Evolutionary conservation across 305 asterid species (phyloP).

Genomic region (Fraxinus sp.): DNA sequence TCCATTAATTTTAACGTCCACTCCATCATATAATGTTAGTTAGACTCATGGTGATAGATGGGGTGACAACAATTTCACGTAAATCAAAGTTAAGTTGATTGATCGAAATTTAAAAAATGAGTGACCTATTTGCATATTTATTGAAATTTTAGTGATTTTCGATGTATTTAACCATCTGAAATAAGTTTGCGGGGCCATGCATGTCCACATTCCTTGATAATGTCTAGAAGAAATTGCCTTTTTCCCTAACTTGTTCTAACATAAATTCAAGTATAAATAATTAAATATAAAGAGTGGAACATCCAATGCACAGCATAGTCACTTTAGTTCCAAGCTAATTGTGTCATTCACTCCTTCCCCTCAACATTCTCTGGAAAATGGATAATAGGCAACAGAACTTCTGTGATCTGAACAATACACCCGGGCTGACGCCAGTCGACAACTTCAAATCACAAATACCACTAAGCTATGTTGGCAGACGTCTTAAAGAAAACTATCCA

Average conservation of each 20-base stretch:
- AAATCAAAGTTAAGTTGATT: background rate
- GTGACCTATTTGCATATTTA: background rate
- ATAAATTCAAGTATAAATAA: background rate
- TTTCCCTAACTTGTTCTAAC: background rate
- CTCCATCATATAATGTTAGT: background rate
- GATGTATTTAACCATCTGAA: background rate
- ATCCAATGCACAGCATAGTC: background rate
- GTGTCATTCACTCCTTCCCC: background rate
- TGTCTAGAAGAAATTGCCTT: background rate
- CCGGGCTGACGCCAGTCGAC: slow-evolving; percentile 26
- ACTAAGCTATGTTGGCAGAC: background rate
- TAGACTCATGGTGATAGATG: background rate
- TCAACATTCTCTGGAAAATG: slow-evolving; percentile 26
- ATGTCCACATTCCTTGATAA: background rate
- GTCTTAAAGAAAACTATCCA: slow-evolving; percentile 33
- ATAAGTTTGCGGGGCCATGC: background rate
- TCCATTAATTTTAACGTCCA: background rate
- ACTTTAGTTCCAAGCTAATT: background rate
- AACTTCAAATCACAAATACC: slow-evolving; percentile 15
- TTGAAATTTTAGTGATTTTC: background rate
- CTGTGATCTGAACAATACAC: background rate
- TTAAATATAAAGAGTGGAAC: background rate
- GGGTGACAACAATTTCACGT: background rate
- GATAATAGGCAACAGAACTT: slow-evolving; percentile 27
- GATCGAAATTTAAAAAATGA: background rate